phyloP scores from a whole-genome alignment of 2,329 filamentous ascomycete genomes.

The Chrysosporium keratinophilum region DNA sequence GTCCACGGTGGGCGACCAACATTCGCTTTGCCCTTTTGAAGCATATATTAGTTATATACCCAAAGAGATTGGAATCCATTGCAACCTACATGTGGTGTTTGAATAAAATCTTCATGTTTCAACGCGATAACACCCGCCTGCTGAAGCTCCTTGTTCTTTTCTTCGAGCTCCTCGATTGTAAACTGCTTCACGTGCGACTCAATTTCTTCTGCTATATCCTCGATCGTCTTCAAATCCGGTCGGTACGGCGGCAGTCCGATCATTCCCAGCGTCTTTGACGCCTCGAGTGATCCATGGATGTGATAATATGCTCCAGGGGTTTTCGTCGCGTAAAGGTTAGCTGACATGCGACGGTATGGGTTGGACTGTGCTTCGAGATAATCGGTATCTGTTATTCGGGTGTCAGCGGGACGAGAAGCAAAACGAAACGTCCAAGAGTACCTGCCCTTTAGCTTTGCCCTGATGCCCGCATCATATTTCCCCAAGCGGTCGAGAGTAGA shows the following conservation, averaged over 20 bases:
- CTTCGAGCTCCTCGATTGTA: slow-evolving; percentile 48
- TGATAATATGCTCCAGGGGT: slow-evolving; percentile 60
- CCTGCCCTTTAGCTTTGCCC: slow-evolving; percentile 31
- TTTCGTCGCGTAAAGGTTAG: slow-evolving; percentile 60
- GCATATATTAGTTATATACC: slow-evolving; percentile 7
- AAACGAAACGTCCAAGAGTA: neutral
- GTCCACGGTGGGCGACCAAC: slow-evolving; percentile 37
- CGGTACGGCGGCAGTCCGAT: slow-evolving; percentile 54
- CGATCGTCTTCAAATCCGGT: slow-evolving; percentile 52
- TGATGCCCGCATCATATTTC: slow-evolving; percentile 31
- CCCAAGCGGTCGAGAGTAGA: slow-evolving; percentile 33
- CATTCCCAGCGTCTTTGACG: slow-evolving; percentile 59
- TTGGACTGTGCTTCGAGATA: slow-evolving; percentile 59
- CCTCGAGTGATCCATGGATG: slow-evolving; percentile 64
- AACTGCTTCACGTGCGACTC: slow-evolving; percentile 49
- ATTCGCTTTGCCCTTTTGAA: slow-evolving; percentile 31
- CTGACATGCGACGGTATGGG: slow-evolving; percentile 60
- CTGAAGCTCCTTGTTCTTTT: slow-evolving; percentile 44
- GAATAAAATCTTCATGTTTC: slow-evolving; percentile 50
- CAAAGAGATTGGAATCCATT: neutral
- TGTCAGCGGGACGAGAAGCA: slow-evolving; percentile 12
- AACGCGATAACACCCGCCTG: slow-evolving; percentile 53
- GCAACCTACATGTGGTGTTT: slow-evolving; percentile 44
- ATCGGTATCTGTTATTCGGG: slow-evolving; percentile 53
- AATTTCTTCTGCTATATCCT: slow-evolving; percentile 49